Percentiles rank a stretch among this genome's conserved stretches.
phyloP scores from a whole-genome alignment of 768 basidiomycete species.

The Lyophyllum decastes region DNA sequence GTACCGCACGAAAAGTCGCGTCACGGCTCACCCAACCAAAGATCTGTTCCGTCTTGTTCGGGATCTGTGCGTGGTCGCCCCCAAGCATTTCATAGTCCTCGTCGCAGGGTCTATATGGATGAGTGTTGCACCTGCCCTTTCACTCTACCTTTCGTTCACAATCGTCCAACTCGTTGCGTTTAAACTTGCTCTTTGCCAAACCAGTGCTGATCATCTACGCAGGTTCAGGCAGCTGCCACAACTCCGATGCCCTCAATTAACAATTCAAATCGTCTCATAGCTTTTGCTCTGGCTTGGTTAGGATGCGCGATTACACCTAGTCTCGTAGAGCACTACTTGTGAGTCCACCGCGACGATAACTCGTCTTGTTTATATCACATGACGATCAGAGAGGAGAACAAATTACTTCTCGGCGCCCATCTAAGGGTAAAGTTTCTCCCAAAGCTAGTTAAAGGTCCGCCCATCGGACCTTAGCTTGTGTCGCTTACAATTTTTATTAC shows the following conservation, averaged over 20 bases:
- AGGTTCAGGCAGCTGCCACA: neutral
- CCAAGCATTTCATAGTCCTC: conserved; percentile 21
- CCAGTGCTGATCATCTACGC: neutral
- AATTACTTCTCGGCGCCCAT: conserved; percentile 25
- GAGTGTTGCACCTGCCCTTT: conserved; percentile 31
- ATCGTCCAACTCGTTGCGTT: conserved; percentile 31
- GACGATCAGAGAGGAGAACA: conserved; percentile 16
- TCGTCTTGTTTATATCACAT: neutral
- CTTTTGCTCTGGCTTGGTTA: neutral
- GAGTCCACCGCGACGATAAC: conserved; percentile 3
- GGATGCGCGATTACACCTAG: neutral
- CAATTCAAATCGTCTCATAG: neutral
- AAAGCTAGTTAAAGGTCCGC: conserved; percentile 34
- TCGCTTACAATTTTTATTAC: neutral
- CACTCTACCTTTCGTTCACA: conserved; percentile 33
- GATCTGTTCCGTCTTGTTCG: conserved; percentile 20
- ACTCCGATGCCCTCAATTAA: neutral
- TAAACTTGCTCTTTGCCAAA: neutral
- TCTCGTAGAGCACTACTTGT: neutral
- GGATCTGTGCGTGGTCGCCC: conserved; percentile 24
- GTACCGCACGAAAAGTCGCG: neutral
- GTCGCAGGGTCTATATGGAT: conserved; percentile 30
- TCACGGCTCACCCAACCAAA: conserved; percentile 1
- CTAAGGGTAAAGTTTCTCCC: conserved; percentile 41
- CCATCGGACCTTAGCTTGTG: neutral